These are phyloP conservation scores for Coriaria nepalensis DNA, from an alignment of 306 rosid genomes.

Conservation along the genomic window DNA sequence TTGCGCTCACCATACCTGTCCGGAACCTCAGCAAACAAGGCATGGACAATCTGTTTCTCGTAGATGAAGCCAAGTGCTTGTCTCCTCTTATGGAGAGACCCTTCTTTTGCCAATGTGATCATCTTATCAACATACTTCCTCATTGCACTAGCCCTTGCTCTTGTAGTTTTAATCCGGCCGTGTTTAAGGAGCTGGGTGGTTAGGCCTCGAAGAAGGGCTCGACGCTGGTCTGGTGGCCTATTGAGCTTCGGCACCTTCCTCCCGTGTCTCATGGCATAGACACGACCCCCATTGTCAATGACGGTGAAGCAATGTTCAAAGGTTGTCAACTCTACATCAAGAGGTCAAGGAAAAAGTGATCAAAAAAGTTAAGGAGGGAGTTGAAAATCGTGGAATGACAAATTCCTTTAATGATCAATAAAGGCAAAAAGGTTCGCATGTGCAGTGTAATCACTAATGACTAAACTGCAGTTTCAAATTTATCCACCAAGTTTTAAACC, in stretches of 20 bases:
- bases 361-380: slow-evolving; percentile 6
- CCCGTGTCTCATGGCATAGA: slow-evolving; percentile 91
- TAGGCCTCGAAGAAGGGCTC: slow-evolving; percentile 82
- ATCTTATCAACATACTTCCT: slow-evolving; percentile 90
- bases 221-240: slow-evolving; percentile 88
- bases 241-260: slow-evolving; percentile 81
- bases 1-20: slow-evolving; percentile 88
- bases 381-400: not conserved
- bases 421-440: too few species aligned
- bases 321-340: slow-evolving; percentile 37
- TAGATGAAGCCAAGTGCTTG: slow-evolving; percentile 91
- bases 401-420: not conserved
- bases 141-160: slow-evolving; percentile 91
- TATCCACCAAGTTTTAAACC: too few species aligned
- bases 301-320: slow-evolving; percentile 34
- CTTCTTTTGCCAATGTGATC: slow-evolving; percentile 87
- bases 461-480: too few species aligned
- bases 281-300: slow-evolving; percentile 52
- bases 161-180: slow-evolving; percentile 87
- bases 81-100: slow-evolving; percentile 93
- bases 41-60: slow-evolving; percentile 93
- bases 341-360: slow-evolving; percentile 9
- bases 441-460: too few species aligned
- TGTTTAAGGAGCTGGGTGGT: slow-evolving; percentile 88
- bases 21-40: slow-evolving; percentile 78